Base-by-base conservation (phyloP, 441 rosid genomes). In the Pelargonium cotyledonis region DNA sequence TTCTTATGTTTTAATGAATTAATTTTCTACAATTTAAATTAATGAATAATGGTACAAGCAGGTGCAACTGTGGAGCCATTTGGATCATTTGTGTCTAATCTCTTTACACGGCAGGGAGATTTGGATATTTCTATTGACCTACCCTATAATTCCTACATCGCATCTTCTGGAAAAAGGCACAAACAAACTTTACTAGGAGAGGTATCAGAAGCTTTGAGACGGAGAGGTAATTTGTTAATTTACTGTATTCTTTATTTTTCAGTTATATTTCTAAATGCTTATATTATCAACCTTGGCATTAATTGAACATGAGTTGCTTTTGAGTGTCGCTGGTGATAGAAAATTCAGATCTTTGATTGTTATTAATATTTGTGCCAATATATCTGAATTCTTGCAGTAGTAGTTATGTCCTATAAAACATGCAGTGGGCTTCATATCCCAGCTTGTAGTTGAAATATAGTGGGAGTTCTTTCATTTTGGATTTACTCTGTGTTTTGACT, bases 81-180 rank as follows among this genome's bases (percentile, higher is more conserved):
- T 80, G 99, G 99, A 71, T 94, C 97, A 7, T 89, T 88, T 78
- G 85, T 89, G 60, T 91, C 97, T 31, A 84, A 89, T 81, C 96
- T 94, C 77, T 91, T 88, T 82, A 76, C 91, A n/a, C 76, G 86
- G 62, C 75, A 85, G 84, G 97, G 95, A 75, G 99, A 94, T 78
- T 78, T 94, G 78, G 97, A 94, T 80, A 80, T 94, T 74, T 88
- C 99, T 66, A 72, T 94, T 43, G 81, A 86, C 64, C 76, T 91
- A 63, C 70, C 78, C 61, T 77, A 81, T 53, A 86, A 87, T 67
- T 70, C 93, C 4, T 76, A 77, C 67, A 80, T 88, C 60, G 80
- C 92, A 47, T 83, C 82, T 75, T 64, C 86, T 70, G 97, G 87
- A 65, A 91, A 89, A 84, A 88, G 81, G 81, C 80, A 70, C 68